Conservation (phyloP, 495 filamentous ascomycete species). For the Talaromyces trachyspermus region DNA sequence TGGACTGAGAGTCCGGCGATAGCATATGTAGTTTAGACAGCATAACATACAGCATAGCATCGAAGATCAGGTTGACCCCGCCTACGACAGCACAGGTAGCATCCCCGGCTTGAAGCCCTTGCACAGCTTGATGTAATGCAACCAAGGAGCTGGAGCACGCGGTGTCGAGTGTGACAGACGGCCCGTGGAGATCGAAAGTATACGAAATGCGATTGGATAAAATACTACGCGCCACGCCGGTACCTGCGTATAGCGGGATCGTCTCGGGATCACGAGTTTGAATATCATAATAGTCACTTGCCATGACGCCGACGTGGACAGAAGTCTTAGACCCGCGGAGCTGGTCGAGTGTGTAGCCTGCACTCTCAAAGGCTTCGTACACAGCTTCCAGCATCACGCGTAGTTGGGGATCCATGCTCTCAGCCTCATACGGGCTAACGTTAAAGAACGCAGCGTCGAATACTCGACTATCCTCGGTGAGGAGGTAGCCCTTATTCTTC, state of each 20-base stretch:
- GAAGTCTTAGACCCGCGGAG: conserved; percentile 43
- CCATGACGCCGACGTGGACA: conserved; percentile 43
- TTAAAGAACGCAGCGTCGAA: conserved; percentile 54
- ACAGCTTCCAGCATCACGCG: conserved; percentile 48
- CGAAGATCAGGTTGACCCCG: conserved; percentile 31
- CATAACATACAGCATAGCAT: conserved; percentile 16
- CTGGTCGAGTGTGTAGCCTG: conserved; percentile 31
- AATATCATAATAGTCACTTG: conserved; percentile 40
- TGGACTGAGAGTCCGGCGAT: conserved; percentile 14
- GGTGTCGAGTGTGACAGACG: conserved; percentile 27
- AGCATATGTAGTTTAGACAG: conserved; percentile 18
- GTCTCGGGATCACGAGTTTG: conserved; percentile 28
- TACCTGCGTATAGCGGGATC: conserved; percentile 34
- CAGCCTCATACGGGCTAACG: conserved; percentile 48
- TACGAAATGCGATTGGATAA: conserved; percentile 29
- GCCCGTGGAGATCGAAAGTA: conserved; percentile 26
- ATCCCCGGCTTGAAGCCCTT: conserved; percentile 26
- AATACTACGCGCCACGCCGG: conserved; percentile 36
- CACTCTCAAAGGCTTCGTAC: conserved; percentile 54
- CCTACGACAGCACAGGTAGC: conserved; percentile 33
- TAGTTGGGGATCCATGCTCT: conserved; percentile 43
- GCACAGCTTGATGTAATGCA: conserved; percentile 26
- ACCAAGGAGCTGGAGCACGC: conserved; percentile 29
- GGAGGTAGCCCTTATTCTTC: conserved; percentile 32
- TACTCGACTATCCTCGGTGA: conserved; percentile 31